Evolutionary conservation across 2,329 filamentous ascomycete species (phyloP), one percentile per base, ranked within the genome.

Genomic region (Aspergillaceae sp.): DNA sequence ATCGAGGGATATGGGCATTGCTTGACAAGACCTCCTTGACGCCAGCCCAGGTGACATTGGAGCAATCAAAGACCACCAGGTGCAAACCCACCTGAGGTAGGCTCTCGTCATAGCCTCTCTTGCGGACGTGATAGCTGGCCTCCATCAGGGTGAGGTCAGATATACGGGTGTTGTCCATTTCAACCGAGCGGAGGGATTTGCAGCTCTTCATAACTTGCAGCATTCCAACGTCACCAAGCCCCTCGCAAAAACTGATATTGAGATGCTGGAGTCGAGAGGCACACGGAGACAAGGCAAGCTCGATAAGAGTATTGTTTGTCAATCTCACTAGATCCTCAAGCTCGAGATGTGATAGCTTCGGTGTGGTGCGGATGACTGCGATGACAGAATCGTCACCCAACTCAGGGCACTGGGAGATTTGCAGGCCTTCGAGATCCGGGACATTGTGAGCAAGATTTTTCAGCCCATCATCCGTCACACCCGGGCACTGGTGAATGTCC

Each of bases 101-200:
- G 4, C 65, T 56, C 7, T 67, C 66, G n/a, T 70, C 65, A 50
- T 74, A 75, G 29, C 73, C 78, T 37, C 88, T 84, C 44, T 74
- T 73, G 46, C 83, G 80, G 10, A 95, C 79, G 71, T 87, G 86
- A n/a, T 79, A 74, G 6, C 89, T 87, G 2, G 90, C 88, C 71
- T 96, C 91, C 47, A 83, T 79, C 7, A 97, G 79, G 4, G 87
- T 83, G 1, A 95, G 77, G 59, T 97, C 88, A 10, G 87, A 91
- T 51, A 95, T 82, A 41, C 86, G 82, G 0, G 91, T 97, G 64
- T 97, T 97, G 70, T 98, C 92, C 75, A 97, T 83, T 44, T 94
- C 87, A 9, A 94, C 71, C 29, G 76, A 86, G 41, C 74, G 74
- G 9, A 97, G 75, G 9, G 71, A 75, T 0, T 77, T 75, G 64